phyloP scores from a whole-genome alignment of 805 yeast species.

The Sugiyamaella americana region DNA sequence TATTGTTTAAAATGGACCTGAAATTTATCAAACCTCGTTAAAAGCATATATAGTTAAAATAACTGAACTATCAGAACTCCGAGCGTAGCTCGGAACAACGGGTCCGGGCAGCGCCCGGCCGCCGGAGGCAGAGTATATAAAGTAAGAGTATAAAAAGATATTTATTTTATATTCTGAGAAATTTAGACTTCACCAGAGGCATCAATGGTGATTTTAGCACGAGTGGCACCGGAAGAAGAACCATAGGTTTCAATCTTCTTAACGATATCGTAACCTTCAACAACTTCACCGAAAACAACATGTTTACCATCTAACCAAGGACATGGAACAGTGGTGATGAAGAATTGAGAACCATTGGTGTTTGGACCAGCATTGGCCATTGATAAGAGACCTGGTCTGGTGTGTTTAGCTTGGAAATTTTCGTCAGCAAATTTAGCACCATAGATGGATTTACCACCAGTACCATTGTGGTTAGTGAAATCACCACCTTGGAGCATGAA shows the following conservation, averaged over 20 bases:
- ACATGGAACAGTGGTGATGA: slow-evolving; percentile 82
- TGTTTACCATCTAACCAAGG: slow-evolving; percentile 93
- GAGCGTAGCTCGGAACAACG: no score
- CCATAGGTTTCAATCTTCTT: slow-evolving; percentile 79
- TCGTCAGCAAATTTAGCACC: slow-evolving; percentile 75
- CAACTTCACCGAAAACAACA: slow-evolving; percentile 91
- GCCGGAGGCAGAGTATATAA: no score
- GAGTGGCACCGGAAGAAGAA: slow-evolving; percentile 60
- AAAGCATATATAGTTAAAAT: no score
- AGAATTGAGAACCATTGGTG: slow-evolving; percentile 97
- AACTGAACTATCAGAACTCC: no score
- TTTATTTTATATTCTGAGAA: no score
- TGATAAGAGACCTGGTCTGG: slow-evolving; percentile 74
- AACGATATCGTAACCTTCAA: slow-evolving; percentile 78
- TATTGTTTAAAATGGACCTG: no score
- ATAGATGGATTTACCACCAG: slow-evolving; percentile 84
- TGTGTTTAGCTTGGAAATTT: slow-evolving; percentile 64
- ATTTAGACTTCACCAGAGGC: slow-evolving; percentile 53
- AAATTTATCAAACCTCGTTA: no score
- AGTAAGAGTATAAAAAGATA: no score
- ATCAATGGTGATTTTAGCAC: slow-evolving; percentile 57
- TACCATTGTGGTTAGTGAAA: slow-evolving; percentile 79
- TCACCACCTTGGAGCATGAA: slow-evolving; percentile 98
- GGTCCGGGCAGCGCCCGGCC: no score
- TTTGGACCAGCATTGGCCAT: slow-evolving; percentile 99